Evolutionary conservation across 2,329 filamentous ascomycete species (phyloP).

Genomic region (Fusarium dlaminii): DNA sequence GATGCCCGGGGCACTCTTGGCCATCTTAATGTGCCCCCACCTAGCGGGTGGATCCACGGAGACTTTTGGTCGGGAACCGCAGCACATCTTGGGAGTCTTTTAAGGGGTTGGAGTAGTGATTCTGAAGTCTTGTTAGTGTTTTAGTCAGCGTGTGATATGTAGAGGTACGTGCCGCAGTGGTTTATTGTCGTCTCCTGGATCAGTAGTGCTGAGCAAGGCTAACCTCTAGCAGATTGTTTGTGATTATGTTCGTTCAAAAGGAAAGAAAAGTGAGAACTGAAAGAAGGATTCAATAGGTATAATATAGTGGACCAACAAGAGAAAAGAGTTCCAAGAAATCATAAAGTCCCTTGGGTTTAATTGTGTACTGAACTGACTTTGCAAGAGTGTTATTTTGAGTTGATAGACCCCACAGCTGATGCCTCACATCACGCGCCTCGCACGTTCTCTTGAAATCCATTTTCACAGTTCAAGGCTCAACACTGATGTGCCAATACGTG

Average conservation of each 20-base stretch:
- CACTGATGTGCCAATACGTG: neutral
- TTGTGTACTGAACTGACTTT: too few relatives aligned
- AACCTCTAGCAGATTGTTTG: fast-evolving
- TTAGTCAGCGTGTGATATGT: fast-evolving
- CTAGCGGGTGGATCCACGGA: neutral
- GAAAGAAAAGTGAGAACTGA: too few relatives aligned
- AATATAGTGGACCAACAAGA: too few relatives aligned
- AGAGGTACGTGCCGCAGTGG: fast-evolving
- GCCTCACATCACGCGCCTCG: too few relatives aligned
- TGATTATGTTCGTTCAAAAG: neutral
- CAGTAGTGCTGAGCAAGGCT: too few relatives aligned
- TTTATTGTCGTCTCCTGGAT: neutral
- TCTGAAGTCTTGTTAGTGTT: neutral
- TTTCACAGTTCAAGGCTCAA: neutral
- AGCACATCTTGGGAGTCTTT: neutral
- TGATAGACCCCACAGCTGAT: too few relatives aligned
- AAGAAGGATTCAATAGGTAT: too few relatives aligned
- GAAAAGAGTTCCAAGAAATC: too few relatives aligned
- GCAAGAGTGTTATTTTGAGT: too few relatives aligned
- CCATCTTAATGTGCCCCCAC: fast-evolving
- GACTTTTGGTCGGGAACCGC: neutral
- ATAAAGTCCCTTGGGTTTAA: too few relatives aligned
- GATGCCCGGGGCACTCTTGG: neutral
- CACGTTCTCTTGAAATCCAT: fast-evolving
- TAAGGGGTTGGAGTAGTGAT: too few relatives aligned